Evolutionary conservation across 1,284 basidiomycete species (phyloP), one percentile per base, ranked within the genome.

Genomic region (Rhizopogon parksii): DNA sequence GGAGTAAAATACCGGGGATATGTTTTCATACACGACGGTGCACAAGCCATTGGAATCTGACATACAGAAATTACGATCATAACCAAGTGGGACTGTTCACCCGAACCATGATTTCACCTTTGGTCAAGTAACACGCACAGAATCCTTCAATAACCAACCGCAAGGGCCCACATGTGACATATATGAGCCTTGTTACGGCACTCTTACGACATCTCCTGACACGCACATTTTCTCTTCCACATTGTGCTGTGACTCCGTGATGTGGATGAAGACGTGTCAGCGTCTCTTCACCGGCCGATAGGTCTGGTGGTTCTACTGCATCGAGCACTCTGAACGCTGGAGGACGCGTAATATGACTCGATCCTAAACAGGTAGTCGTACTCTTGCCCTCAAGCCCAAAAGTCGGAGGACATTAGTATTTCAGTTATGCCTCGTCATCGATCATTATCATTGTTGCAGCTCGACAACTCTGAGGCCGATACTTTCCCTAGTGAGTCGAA

Each of bases 211-310:
- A 24, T 6, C 80, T 95, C 53, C 83, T 99, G 43, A 85, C 94
- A 4, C 79, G 82, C 52, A 96, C 91, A 2, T 98, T 99, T 73
- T 85, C 76, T 99, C 76, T 99, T 12, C 78, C 91, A 6, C 70
- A 87, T 51, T 80, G 84, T 46, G 74, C 82, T 9, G 92, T 97
- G 6, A 93, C 88, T 71, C 98, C 99, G 8, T 8, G 96, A 97
- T 99, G 63, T 98, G 95, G 93, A 82, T 61, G 96, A 98, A 66
- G 95, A 98, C 67, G 77, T 99, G 11, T 79, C 90, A 89, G 8
- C 27, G 8, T 30, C 27, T 30, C 27, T 9, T 3, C 27, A 30
- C 4, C 8, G 9, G 27, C 3, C 27, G 27, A 30, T 9, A 9
- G 8, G 27, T 30, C 8, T 9, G 27, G 9, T 30, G 27, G 27